Base-by-base conservation (phyloP, 2,329 filamentous ascomycete species). In the Talaromyces sp. region DNA sequence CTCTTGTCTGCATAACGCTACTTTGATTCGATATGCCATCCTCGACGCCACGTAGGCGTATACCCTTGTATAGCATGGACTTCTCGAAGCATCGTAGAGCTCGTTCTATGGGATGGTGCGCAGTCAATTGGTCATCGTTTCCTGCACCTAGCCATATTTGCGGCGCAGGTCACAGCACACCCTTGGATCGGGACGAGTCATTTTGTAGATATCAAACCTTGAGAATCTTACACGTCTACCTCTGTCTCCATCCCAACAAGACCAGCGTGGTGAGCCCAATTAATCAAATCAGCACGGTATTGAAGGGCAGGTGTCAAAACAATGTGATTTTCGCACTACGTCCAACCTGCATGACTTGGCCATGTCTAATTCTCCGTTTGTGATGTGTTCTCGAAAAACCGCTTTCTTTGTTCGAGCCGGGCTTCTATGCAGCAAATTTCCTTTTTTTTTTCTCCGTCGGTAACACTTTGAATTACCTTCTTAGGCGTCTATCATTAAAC, bases 311-410 rank as follows among this genome's bases (percentile, higher is more conserved):
- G 24, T n/a, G 27, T 52, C 49, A 33, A 11, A 37, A 24, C 33
- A 56, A 24, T 56, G 33, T 16, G n/a, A 39, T 56, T 56, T 39
- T 22, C 33, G 52, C 52, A 39, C 52, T 56, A 56, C 33, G n/a
- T 56, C 33, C 11, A 19, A 9, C 31, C 11, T 56, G 52, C n/a
- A 56, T 37, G 37, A 33, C 52, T 37, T 33, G n/a, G 33, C 52
- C 19, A 22, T 14, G 31, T 39, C 11, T 56, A 14, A 39, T 56
- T 39, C 52, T 39, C 52, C 19, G 33, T 56, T 37, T 37, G 19
- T 39, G n/a, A 39, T 37, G 33, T 39, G 52, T 37, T 54, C 52
- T 39, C 11, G 80, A 70, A 89, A 88, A 88, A 14, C n/a, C n/a
- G 33, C 14, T 37, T 37, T 37, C 52, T 56, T 39, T 56, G 52